A percentile compares a stretch with the other conserved stretches of the same genome.
Evolutionary conservation across 2,329 filamentous ascomycete species (phyloP).

Genomic region (Sporothrix protearum): DNA sequence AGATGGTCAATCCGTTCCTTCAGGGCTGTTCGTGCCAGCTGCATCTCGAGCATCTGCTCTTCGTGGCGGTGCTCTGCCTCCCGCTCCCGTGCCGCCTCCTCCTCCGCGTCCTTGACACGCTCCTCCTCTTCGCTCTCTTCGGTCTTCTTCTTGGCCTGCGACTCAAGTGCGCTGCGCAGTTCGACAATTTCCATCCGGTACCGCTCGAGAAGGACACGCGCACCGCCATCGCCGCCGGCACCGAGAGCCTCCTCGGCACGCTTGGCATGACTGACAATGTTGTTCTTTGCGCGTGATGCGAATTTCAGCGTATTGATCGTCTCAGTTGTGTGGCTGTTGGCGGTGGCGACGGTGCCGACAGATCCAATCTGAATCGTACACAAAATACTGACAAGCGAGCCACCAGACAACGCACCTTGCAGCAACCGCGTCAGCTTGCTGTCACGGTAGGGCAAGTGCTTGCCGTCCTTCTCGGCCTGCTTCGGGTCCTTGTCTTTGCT

Average conservation of each 20-base stretch:
- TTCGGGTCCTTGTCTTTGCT: constrained; percentile 78
- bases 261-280: constrained; percentile 95
- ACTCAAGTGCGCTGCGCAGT: constrained; percentile 73
- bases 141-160: constrained; percentile 67
- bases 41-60: constrained; percentile 98
- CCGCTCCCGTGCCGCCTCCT: constrained; percentile 69
- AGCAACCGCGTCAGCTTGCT: constrained; percentile 93
- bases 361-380: constrained; percentile 93
- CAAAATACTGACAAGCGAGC: constrained; percentile 93
- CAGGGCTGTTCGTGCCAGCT: constrained; percentile 87
- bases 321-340: constrained; percentile 75
- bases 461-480: constrained; percentile 72
- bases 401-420: constrained; percentile 87
- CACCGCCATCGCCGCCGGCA: constrained; percentile 75
- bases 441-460: constrained; percentile 93
- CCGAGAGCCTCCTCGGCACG: constrained; percentile 85
- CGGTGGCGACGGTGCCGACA: constrained; percentile 64
- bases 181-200: constrained; percentile 92
- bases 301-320: constrained; percentile 97
- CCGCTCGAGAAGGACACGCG: constrained; percentile 81
- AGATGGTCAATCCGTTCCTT: constrained; percentile 98
- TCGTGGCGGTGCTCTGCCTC: constrained; percentile 85
- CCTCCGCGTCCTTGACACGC: constrained; percentile 60
- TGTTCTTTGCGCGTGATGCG: constrained; percentile 94
- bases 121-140: constrained; percentile 58